These are phyloP conservation scores for Chernovozyma sophiae-reginae DNA, from an alignment of 1,139 yeast species.

Conservation along the genomic window DNA sequence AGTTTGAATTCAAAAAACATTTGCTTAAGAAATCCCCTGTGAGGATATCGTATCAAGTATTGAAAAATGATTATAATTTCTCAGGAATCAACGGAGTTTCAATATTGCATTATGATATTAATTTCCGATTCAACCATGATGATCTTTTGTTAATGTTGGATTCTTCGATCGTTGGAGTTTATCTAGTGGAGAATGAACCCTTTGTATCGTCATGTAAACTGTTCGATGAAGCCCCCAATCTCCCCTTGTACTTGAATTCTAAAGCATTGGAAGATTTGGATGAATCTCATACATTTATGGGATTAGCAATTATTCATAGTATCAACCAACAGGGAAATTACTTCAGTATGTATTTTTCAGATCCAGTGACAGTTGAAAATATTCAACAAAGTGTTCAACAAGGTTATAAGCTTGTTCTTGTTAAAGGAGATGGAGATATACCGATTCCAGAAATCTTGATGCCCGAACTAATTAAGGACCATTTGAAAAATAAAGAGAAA, in stretches of 20 bases:
- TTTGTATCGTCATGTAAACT: background rate
- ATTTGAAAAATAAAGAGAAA: constrained; percentile 9
- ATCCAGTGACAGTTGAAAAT: background rate
- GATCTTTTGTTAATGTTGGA: constrained; percentile 48
- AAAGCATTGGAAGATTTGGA: background rate
- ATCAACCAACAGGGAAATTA: constrained; percentile 38
- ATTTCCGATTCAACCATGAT: constrained; percentile 21
- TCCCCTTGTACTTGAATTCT: constrained; percentile 2
- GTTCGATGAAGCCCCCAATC: background rate
- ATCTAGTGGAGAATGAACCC: constrained; percentile 20
- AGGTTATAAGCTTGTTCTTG: constrained; percentile 40
- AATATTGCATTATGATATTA: constrained; percentile 29
- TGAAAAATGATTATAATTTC: constrained; percentile 14
- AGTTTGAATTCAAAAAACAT: constrained; percentile 48
- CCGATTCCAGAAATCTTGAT: constrained; percentile 32
- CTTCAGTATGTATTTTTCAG: constrained; percentile 60
- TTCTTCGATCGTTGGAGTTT: constrained; percentile 51
- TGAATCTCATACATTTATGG: constrained; percentile 18
- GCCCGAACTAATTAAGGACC: constrained; percentile 17
- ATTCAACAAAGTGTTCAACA: constrained; percentile 13
- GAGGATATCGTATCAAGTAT: constrained; percentile 39
- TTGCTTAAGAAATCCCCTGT: constrained; percentile 46
- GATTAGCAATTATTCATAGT: constrained; percentile 59
- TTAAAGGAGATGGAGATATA: constrained; percentile 63
- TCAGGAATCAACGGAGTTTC: constrained; percentile 36